phyloP scores from a whole-genome alignment of 805 yeast species.

The Lachancea lanzarotensis region DNA sequence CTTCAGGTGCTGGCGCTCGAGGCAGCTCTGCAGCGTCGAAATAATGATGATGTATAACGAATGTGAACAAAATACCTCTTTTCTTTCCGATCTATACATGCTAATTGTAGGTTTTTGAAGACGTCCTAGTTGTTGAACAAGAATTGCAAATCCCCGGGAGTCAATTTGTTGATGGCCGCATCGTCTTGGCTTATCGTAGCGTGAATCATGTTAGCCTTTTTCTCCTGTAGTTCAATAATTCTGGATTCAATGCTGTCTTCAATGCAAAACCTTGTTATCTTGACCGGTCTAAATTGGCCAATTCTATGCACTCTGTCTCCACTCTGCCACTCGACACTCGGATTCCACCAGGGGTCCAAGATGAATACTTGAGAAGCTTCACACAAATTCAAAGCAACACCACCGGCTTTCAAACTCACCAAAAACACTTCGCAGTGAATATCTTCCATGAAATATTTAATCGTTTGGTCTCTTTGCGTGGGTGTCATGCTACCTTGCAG shows the following conservation, averaged over 20 bases:
- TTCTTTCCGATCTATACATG: background rate
- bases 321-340: slow-evolving; percentile 96
- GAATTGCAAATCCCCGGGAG: slow-evolving; percentile 93
- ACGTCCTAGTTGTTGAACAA: slow-evolving; percentile 65
- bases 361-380: slow-evolving; percentile 96
- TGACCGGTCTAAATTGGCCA: slow-evolving; percentile 91
- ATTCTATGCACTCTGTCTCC: slow-evolving; percentile 98
- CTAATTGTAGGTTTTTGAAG: too few relatives aligned
- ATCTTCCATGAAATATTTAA: slow-evolving; percentile 86
- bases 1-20: slow-evolving; percentile 70
- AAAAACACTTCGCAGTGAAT: slow-evolving; percentile 88
- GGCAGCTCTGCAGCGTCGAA: slow-evolving; percentile 47
- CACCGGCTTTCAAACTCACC: slow-evolving; percentile 96
- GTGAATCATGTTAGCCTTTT: slow-evolving; percentile 95
- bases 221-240: slow-evolving; percentile 91
- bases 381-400: slow-evolving; percentile 92
- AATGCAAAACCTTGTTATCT: slow-evolving; percentile 85
- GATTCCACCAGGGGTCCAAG: slow-evolving; percentile 99
- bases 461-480: slow-evolving; percentile 85
- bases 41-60: background rate
- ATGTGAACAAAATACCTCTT: background rate
- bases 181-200: slow-evolving; percentile 94
- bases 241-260: slow-evolving; percentile 96
- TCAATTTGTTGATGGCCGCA: slow-evolving; percentile 77
- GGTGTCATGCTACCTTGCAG: slow-evolving; percentile 98